Conservation (phyloP, 768 basidiomycete species). For the Hericium coralloides region DNA sequence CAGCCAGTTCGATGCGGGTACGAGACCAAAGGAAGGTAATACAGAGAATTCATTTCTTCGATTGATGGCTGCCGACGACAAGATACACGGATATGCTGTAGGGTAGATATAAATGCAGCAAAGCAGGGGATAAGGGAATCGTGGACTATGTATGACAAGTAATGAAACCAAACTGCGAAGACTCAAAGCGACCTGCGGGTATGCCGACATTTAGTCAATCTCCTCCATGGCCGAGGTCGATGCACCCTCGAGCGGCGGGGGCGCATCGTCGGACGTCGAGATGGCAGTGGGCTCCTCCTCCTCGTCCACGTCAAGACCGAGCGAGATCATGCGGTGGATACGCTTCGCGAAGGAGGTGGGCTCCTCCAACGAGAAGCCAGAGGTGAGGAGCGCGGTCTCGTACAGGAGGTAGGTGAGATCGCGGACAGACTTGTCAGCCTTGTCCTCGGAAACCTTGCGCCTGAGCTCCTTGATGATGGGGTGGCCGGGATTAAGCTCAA, state of each 20-base stretch:
- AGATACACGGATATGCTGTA: neutral
- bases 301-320: slow-evolving; percentile 68
- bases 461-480: slow-evolving; percentile 94
- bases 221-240: slow-evolving; percentile 93
- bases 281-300: slow-evolving; percentile 46
- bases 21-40: neutral
- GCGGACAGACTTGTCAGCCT: slow-evolving; percentile 96
- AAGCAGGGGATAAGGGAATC: neutral
- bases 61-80: neutral
- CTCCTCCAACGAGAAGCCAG: slow-evolving; percentile 93
- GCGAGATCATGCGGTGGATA: slow-evolving; percentile 94
- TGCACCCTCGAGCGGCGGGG: slow-evolving; percentile 47
- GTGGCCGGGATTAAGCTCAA: slow-evolving; percentile 91
- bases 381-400: slow-evolving; percentile 94
- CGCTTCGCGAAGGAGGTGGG: slow-evolving; percentile 92
- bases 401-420: slow-evolving; percentile 94
- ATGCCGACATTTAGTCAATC: slow-evolving; percentile 57
- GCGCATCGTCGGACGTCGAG: slow-evolving; percentile 37
- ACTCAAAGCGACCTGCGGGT: neutral
- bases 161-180: neutral
- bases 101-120: neutral
- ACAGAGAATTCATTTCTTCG: neutral
- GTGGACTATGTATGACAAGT: neutral
- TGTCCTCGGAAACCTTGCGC: slow-evolving; percentile 93
- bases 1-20: too few species aligned